Percentiles rank a stretch among this genome's conserved stretches.
phyloP scores from a whole-genome alignment of 441 rosid genomes.

The Erodium moschatum region DNA sequence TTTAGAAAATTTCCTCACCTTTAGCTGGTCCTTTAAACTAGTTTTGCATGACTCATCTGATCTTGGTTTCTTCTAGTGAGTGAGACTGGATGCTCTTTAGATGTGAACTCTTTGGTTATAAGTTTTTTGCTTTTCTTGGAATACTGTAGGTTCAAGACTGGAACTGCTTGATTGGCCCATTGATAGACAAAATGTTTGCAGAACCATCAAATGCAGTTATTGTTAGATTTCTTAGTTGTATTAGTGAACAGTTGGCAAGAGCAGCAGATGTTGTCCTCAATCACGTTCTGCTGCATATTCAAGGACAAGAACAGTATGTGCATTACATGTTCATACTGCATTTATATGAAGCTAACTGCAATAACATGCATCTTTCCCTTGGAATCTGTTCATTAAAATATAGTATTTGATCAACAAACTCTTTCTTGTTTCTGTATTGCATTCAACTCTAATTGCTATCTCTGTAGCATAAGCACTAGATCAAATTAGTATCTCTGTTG shows the following conservation, averaged over 20 bases:
- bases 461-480: neutral
- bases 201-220: constrained; percentile 82
- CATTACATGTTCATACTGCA: constrained; percentile 8
- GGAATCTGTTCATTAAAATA: neutral
- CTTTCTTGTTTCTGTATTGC: neutral
- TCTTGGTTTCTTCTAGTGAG: neutral
- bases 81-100: constrained; percentile 6
- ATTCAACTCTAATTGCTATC: neutral
- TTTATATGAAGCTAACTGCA: neutral
- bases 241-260: constrained; percentile 60
- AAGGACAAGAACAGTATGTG: constrained; percentile 50
- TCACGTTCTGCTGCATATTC: constrained; percentile 50
- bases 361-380: constrained; percentile 3
- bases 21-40: neutral
- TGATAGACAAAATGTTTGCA: constrained; percentile 75
- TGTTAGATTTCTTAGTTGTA: constrained; percentile 66
- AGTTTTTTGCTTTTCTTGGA: constrained; percentile 20
- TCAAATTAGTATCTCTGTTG: neutral
- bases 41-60: neutral
- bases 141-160: constrained; percentile 65
- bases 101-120: constrained; percentile 4
- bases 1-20: constrained; percentile 14
- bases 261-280: constrained; percentile 47
- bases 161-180: constrained; percentile 48
- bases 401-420: constrained; percentile 7